A percentile compares a stretch with the other conserved stretches of the same genome.
phyloP scores from a whole-genome alignment of 176 grass and related monocot genomes.

The Dendrocalamus sinicus region DNA sequence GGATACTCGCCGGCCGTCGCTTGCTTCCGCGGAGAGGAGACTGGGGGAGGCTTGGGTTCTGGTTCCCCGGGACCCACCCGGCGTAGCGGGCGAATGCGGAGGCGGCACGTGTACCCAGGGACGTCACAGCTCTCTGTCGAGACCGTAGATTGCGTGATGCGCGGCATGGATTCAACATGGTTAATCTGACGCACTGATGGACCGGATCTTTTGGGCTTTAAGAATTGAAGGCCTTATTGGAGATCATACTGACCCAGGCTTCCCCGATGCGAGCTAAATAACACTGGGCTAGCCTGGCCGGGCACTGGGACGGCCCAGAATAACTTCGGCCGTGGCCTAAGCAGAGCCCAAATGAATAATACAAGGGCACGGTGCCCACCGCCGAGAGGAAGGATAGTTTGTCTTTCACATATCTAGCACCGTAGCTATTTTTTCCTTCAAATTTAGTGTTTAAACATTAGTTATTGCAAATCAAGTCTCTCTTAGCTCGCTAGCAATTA shows the following conservation, averaged over 20 bases:
- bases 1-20: conserved; percentile 26
- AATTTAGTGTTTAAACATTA: no score
- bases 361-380: no score
- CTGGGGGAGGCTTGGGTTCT: background rate
- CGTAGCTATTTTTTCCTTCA: no score
- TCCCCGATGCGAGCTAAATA: background rate
- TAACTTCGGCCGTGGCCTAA: no score
- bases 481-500: no score
- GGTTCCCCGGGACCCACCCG: background rate
- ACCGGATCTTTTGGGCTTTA: no score
- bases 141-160: background rate
- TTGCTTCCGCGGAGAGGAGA: conserved; percentile 22
- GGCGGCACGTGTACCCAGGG: background rate
- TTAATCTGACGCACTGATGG: background rate
- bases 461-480: no score
- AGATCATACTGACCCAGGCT: background rate
- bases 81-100: background rate
- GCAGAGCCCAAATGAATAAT: no score
- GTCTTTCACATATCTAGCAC: no score
- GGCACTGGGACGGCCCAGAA: no score
- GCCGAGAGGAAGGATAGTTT: no score
- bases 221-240: background rate
- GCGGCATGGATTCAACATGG: background rate
- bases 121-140: background rate
- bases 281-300: background rate